phyloP scores from a whole-genome alignment of 1,284 basidiomycete genomes.

The Boletellus deceptivus region DNA sequence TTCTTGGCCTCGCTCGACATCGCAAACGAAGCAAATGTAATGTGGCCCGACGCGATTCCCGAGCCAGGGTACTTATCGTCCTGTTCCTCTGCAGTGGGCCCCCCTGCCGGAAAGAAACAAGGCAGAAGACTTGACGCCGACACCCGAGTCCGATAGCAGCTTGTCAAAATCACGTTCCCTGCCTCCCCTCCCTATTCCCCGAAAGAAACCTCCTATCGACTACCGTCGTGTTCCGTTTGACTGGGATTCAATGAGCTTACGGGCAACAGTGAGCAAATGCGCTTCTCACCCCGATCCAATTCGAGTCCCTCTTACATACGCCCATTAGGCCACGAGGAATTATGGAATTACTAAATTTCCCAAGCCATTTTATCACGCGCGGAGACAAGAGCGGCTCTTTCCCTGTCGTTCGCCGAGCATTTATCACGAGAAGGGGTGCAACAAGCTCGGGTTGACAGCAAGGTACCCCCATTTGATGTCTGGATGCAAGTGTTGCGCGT shows the following conservation, averaged over 20 bases:
- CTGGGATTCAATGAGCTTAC: slow-evolving; percentile 13
- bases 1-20: slow-evolving; percentile 29
- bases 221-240: slow-evolving; percentile 16
- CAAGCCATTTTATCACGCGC: slow-evolving; percentile 20
- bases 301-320: neutral
- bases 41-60: neutral
- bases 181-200: slow-evolving; percentile 13
- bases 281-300: neutral
- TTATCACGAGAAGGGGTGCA: slow-evolving; percentile 23
- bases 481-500: slow-evolving; percentile 22
- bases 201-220: slow-evolving; percentile 18
- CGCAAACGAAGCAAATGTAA: slow-evolving; percentile 32
- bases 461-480: slow-evolving; percentile 33
- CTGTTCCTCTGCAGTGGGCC: slow-evolving; percentile 20
- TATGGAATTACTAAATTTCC: slow-evolving; percentile 23
- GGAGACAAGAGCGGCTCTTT: slow-evolving; percentile 23
- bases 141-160: slow-evolving; percentile 2
- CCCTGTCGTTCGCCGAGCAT: slow-evolving; percentile 20
- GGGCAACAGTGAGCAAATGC: slow-evolving; percentile 22
- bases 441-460: slow-evolving; percentile 26
- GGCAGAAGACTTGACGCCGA: slow-evolving; percentile 33
- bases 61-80: slow-evolving; percentile 4
- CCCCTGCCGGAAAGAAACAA: slow-evolving; percentile 28
- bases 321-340: slow-evolving; percentile 14
- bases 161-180: slow-evolving; percentile 1